Evolutionary conservation across 768 basidiomycete genomes (phyloP).

Genomic region (Erythrobasidium yunnanense): DNA sequence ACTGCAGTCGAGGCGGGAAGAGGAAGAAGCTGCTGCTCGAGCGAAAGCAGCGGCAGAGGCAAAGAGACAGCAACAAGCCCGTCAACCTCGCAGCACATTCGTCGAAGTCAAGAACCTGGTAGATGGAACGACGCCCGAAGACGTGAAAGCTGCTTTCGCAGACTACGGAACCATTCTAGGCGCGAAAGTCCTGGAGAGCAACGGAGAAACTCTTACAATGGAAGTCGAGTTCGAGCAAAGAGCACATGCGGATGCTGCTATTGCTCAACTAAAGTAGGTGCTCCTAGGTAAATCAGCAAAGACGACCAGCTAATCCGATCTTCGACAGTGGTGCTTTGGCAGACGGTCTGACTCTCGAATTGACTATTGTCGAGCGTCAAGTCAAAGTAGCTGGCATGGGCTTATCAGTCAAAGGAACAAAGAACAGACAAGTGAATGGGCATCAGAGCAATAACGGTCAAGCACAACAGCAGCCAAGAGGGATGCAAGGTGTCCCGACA

Average conservation of each 20-base stretch:
- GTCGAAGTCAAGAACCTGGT: conserved; percentile 13
- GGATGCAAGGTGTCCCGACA: too few relatives aligned
- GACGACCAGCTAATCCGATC: not conserved
- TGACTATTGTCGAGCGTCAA: conserved; percentile 2
- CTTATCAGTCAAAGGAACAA: conserved; percentile 7
- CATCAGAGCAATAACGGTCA: not conserved
- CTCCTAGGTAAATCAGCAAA: not conserved
- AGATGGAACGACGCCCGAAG: conserved; percentile 23
- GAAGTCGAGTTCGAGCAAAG: conserved; percentile 11
- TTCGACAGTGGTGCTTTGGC: conserved; percentile 13
- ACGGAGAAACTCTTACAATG: conserved; percentile 19
- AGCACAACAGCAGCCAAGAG: too few relatives aligned
- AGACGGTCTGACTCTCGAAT: conserved; percentile 7
- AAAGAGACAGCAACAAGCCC: not conserved
- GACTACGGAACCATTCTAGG: conserved; percentile 14
- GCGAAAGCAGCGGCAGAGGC: not conserved
- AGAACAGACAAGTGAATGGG: not conserved
- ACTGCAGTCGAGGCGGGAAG: not conserved
- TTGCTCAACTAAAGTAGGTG: conserved; percentile 12
- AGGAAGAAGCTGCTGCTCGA: conserved; percentile 8
- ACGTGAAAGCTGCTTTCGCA: conserved; percentile 19
- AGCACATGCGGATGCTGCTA: not conserved
- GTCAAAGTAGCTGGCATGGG: too few relatives aligned
- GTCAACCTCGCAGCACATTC: not conserved
- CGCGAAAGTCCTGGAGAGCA: conserved; percentile 18